A percentile compares a stretch with the other conserved stretches of the same genome.
Evolutionary conservation across 495 filamentous ascomycete species (phyloP).

Genomic region (Delitschia confertaspora): DNA sequence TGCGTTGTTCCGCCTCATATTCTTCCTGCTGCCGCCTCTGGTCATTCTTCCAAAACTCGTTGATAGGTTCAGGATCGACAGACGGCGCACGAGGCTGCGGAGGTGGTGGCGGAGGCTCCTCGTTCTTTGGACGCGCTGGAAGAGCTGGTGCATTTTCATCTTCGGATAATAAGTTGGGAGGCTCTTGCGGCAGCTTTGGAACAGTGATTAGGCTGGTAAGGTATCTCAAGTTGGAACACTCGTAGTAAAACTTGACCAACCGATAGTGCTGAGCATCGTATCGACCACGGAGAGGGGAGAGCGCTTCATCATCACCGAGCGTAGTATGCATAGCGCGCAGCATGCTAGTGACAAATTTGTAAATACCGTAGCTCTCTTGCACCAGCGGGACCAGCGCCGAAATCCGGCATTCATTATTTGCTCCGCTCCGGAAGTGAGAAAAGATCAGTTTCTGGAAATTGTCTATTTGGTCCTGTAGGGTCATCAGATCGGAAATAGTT

Average conservation of each 20-base stretch:
- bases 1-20: constrained; percentile 84
- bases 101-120: constrained; percentile 57
- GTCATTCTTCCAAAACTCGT: constrained; percentile 95
- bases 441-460: constrained; percentile 97
- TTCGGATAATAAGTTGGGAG: constrained; percentile 77
- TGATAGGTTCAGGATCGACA: constrained; percentile 85
- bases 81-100: constrained; percentile 48
- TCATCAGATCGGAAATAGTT: constrained; percentile 94
- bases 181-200: constrained; percentile 86
- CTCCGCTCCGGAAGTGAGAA: constrained; percentile 81
- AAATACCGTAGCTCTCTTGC: constrained; percentile 93
- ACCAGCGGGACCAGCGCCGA: constrained; percentile 88
- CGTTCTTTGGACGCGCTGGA: constrained; percentile 66
- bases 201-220: constrained; percentile 93
- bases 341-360: constrained; percentile 40
- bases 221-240: constrained; percentile 95
- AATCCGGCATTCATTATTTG: constrained; percentile 94
- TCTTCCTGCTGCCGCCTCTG: constrained; percentile 83
- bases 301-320: constrained; percentile 90
- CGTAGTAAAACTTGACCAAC: constrained; percentile 95
- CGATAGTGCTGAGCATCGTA: constrained; percentile 96
- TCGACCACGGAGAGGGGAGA: constrained; percentile 74
- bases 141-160: constrained; percentile 67
- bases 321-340: constrained; percentile 85
- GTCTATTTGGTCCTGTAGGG: constrained; percentile 94